phyloP scores from a whole-genome alignment of 2,329 filamentous ascomycete species.

The Hymenoscyphus occultus region DNA sequence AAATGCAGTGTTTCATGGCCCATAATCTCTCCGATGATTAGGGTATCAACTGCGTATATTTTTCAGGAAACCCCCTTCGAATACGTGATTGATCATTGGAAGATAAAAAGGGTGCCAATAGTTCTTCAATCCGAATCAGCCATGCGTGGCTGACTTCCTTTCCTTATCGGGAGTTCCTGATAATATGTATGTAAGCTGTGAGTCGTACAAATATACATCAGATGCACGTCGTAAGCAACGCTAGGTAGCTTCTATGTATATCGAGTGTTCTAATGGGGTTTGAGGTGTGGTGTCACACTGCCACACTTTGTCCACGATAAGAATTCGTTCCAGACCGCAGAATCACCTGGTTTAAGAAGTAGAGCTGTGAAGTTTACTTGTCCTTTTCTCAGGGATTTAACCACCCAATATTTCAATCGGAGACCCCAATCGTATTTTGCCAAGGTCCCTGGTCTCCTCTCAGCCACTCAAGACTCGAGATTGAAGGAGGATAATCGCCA shows the following conservation, averaged over 20 bases:
- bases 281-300: background rate
- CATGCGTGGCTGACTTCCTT: background rate
- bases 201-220: background rate
- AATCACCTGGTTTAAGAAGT: no score
- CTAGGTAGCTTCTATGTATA: background rate
- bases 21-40: no score
- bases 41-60: no score
- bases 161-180: background rate
- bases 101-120: background rate
- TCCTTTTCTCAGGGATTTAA: background rate
- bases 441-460: background rate
- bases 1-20: background rate
- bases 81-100: background rate
- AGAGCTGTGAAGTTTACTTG: background rate
- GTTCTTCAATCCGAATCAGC: background rate
- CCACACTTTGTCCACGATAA: slow-evolving; percentile 1
- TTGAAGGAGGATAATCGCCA: no score
- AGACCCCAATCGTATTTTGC: background rate
- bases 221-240: background rate
- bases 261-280: background rate
- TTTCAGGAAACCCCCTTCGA: background rate
- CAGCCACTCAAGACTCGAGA: background rate
- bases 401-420: background rate
- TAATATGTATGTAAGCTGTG: background rate
- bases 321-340: background rate